These are phyloP conservation scores for Termitomyces sp. DNA, from an alignment of 768 basidiomycete species.

Conservation along the genomic window DNA sequence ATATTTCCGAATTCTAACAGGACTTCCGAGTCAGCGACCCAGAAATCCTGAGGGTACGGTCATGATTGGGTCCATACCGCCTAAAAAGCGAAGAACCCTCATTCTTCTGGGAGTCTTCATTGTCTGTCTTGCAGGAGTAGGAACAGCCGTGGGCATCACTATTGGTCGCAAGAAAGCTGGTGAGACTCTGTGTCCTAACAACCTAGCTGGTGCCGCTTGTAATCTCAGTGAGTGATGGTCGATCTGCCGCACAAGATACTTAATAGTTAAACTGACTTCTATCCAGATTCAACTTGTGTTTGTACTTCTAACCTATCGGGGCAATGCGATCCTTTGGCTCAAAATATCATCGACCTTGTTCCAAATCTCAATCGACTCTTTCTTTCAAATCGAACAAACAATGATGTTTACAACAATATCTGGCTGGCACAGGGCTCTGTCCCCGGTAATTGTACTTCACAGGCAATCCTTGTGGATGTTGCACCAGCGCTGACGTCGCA, in stretches of 20 bases:
- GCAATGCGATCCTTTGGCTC: conserved; percentile 52
- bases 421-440: conserved; percentile 47
- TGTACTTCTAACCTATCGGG: conserved; percentile 43
- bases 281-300: conserved; percentile 56
- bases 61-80: neutral
- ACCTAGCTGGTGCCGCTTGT: conserved; percentile 48
- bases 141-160: conserved; percentile 42
- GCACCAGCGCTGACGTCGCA: conserved; percentile 37
- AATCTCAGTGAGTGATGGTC: conserved; percentile 44
- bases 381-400: conserved; percentile 38
- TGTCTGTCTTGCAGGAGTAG: conserved; percentile 37
- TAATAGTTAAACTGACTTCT: conserved; percentile 4
- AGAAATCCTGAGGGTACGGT: neutral
- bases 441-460: conserved; percentile 43
- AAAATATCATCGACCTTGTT: conserved; percentile 45
- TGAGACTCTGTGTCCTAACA: conserved; percentile 32
- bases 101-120: conserved; percentile 29
- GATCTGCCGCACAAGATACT: neutral
- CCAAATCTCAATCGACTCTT: conserved; percentile 49
- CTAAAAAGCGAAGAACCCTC: conserved; percentile 18
- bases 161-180: conserved; percentile 26
- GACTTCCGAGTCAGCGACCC: neutral
- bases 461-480: conserved; percentile 54
- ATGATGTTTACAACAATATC: conserved; percentile 43
- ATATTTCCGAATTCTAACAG: neutral